Evolutionary conservation across 148 eudicot species (phyloP), one percentile per base, ranked within the genome.

Genomic region (Vaccinium macrocarpon): DNA sequence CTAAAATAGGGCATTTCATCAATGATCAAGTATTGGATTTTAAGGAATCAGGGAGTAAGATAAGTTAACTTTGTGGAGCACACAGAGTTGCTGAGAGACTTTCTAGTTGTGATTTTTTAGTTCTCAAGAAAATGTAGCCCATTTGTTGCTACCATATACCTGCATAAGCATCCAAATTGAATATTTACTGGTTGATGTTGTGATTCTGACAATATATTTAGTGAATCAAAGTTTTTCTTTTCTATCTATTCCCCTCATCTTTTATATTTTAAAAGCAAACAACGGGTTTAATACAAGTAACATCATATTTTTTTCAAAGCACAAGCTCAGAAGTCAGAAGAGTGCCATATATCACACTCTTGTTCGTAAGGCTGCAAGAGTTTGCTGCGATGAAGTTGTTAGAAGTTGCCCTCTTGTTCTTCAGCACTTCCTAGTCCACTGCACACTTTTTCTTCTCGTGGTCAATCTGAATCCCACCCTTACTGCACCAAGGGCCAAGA

Each of bases 351-450:
- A n/a, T n/a, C 7, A 23, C 72, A 0, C 13, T 23, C 19, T 2
- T 70, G 35, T 35, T 72, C 10, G 48, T 16, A 27, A 35, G 42
- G 49, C n/a, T 35, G 35, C 18, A 35, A 35, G 76, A 8, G 76
- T 72, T 72, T 16, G 10, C 16, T 46, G 27, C 79, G 27, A 75
- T 75, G 42, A 29, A 70, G 6, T 25, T 66, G 73, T 68, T 13
- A 27, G 4, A 71, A 71, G 48, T 19, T 76, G 15, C 35, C 50
- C 56, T 76, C 80, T 77, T 27, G 27, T 77, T 77, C 38, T 50
- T 50, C 27, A 57, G 35, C 80, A 77, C 57, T 77, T 77, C 32
- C 79, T 32, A 77, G 35, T 77, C 80, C 53, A 76, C 79, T 21
- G 48, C 55, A 35, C 29, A 21, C 53, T 27, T 50, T 35, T 23